phyloP scores from a whole-genome alignment of 2,329 filamentous ascomycete species.

The Aureobasidium uvarum region DNA sequence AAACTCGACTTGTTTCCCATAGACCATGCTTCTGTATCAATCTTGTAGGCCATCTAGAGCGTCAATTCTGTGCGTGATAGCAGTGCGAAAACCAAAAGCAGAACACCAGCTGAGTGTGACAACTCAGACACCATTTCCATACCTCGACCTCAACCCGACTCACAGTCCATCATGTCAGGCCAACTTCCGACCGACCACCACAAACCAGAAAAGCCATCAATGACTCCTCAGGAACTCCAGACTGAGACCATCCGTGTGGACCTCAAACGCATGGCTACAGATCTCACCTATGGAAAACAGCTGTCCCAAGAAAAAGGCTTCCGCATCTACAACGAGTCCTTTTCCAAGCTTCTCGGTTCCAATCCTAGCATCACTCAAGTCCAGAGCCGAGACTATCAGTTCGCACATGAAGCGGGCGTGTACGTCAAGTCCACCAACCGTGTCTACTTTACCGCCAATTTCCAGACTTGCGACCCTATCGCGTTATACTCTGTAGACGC shows the following conservation, averaged over 20 bases:
- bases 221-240: background rate
- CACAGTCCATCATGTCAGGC: background rate
- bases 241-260: conserved; percentile 14
- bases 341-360: conserved; percentile 7
- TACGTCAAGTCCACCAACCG: conserved; percentile 32
- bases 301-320: conserved; percentile 11
- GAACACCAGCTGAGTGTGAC: background rate
- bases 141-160: background rate
- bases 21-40: background rate
- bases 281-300: conserved; percentile 13
- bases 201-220: background rate
- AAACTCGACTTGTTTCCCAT: background rate
- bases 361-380: conserved; percentile 14
- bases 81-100: too few relatives aligned
- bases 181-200: conserved; percentile 2
- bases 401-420: conserved; percentile 38
- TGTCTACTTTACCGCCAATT: conserved; percentile 40
- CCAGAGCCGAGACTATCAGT: conserved; percentile 26
- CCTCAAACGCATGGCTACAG: conserved; percentile 23
- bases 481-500: conserved; percentile 33
- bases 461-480: conserved; percentile 32
- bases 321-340: conserved; percentile 17
- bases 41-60: background rate
- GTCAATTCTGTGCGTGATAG: background rate
- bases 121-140: background rate